Evolutionary conservation across 495 filamentous ascomycete genomes (phyloP), one percentile per base, ranked within the genome.

Genomic region (Staphylotrichum tortipilum): DNA sequence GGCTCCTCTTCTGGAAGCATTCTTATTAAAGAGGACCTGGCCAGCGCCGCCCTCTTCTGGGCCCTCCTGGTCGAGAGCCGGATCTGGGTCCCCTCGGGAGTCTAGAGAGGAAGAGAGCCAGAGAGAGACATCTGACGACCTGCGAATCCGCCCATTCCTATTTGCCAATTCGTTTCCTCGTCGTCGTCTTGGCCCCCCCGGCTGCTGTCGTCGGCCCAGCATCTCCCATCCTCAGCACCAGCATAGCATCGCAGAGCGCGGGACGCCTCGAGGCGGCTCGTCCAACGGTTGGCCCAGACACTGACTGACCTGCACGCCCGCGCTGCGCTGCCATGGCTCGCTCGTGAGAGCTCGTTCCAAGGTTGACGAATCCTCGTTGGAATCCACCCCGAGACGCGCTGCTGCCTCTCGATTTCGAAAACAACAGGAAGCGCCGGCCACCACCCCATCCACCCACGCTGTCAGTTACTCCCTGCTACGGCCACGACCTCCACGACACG

Each of bases 311-410:
- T n/a, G n/a, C n/a, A n/a, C n/a, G n/a, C n/a, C n/a, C n/a, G n/a
- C n/a, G n/a, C n/a, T n/a, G n/a, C n/a, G n/a, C 28, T 46, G 37
- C 35, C 50, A 53, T 57, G 55, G 50, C 55, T 53, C 50, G 55
- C 50, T 36, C n/a, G n/a, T n/a, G n/a, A 50, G 33, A 50, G 47
- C 29, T 53, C 43, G 36, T 38, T 51, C 53, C 48, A 48, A 51
- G 48, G 48, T 47, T 56, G 53, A 51, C 18, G 11, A 47, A 17
- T 10, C 47, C 47, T 43, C 47, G 10, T 35, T 21, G n/a, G 31
- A 29, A 15, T n/a, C 28, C n/a, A n/a, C 47, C 52, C 30, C 30
- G 19, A 23, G 1, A 38, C 31, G 31, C 46, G 9, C 11, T 21
- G 15, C 28, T 15, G 22, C n/a, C 40, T 23, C 15, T 28, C 10